Base-by-base conservation (phyloP, 1,139 yeast species). In the Taiozyma sp. region DNA sequence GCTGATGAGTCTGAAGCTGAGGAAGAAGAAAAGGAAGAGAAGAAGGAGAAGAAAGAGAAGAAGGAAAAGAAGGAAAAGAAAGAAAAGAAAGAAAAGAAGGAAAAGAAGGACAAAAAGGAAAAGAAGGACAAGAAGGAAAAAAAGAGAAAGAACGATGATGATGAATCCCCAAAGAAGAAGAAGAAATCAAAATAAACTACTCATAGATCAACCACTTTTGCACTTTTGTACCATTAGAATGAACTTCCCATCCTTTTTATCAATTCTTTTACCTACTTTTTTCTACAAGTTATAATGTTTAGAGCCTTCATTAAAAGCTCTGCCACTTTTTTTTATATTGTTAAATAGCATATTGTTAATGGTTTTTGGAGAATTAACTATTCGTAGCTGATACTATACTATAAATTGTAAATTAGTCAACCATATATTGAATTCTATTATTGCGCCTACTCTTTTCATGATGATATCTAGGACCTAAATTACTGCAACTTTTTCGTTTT, bases 51-150 rank as follows among this genome's bases (percentile, higher is more conserved):
- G 57, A 67, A 72, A 70, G 74, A 78, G 58, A 74, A 79, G 68
- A 78, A 81, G 76, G 77, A 76, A 58, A 76, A 74, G 65, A 76
- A 76, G 70, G 76, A 77, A 64, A 78, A 77, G 64, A 78, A 80
- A 50, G 48, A 55, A 71, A 76, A 78, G 57, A 76, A 79, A 59
- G 74, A 79, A 66, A 74, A 76, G 57, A 73, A 78, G 58, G 70
- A 78, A 66, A 72, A 78, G 57, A 32, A 32, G 19, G 36, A 32
- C 16, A 59, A 76, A 77, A 59, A 76, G 79, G 59, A 79, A 80
- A 62, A 79, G 30, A 32, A 32, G 36, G 36, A 32, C 36, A 59
- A 76, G 78, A 59, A 76, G 79, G 59, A 79, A 80, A 62, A 79
- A 71, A 76, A 79, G 68, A 75, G 81, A 58, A 76, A 80, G 68